Conservation (phyloP, 176 grass and related monocot genomes). For the Microstegium vimineum region DNA sequence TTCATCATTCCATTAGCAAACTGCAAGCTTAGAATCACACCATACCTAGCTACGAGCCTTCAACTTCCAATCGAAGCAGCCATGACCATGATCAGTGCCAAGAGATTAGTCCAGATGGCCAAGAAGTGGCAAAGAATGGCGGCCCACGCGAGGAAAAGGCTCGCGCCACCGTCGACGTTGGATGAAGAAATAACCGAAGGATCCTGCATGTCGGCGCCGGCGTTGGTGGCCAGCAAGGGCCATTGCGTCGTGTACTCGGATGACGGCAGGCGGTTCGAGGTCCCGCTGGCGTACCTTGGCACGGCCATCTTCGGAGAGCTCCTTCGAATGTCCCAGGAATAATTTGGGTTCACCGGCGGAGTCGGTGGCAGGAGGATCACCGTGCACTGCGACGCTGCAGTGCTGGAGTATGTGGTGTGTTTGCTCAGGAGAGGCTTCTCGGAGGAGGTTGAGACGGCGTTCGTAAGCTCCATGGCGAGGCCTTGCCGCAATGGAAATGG, state of each 20-base stretch:
- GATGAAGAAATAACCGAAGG: no score
- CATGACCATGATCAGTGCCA: no score
- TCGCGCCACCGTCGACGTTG: no score
- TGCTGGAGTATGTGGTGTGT: no score
- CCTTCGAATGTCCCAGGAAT: conserved; percentile 39
- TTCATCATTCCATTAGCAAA: not conserved
- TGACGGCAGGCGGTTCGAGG: conserved; percentile 44
- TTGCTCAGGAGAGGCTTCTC: conserved; percentile 26
- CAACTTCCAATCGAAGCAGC: no score
- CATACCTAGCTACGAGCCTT: no score
- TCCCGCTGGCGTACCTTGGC: conserved; percentile 21
- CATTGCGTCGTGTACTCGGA: conserved; percentile 54
- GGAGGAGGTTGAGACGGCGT: conserved; percentile 37
- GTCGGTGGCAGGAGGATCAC: conserved; percentile 30
- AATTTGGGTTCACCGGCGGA: conserved; percentile 28
- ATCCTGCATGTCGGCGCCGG: no score
- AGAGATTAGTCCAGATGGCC: no score
- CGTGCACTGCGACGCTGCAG: conserved; percentile 29
- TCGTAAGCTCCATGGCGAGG: conserved; percentile 8
- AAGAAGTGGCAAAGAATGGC: no score
- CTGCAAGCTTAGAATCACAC: not conserved
- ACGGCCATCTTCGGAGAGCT: conserved; percentile 37
- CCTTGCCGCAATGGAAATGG: not conserved
- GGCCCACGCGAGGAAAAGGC: no score
- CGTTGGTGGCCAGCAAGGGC: conserved; percentile 27